phyloP scores from a whole-genome alignment of 345 rosid genomes.

The Euphorbia pulcherrima region DNA sequence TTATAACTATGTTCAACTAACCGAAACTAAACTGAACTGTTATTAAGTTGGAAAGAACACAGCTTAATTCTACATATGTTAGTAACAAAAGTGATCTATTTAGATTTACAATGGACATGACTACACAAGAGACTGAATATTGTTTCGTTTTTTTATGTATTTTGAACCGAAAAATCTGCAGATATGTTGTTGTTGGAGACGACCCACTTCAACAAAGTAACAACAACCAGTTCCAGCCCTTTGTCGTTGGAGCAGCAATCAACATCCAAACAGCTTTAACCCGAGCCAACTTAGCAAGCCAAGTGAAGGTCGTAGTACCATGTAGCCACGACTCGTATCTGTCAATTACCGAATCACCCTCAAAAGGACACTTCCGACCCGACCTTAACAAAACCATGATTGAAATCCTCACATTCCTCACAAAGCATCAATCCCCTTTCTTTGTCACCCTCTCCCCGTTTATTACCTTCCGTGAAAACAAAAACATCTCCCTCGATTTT shows the following conservation, averaged over 20 bases:
- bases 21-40: no score
- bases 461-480: constrained; percentile 49
- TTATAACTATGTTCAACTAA: no score
- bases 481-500: constrained; percentile 66
- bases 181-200: constrained; percentile 81
- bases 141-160: constrained; percentile 5
- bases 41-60: no score
- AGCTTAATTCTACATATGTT: not conserved
- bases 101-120: not conserved
- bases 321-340: constrained; percentile 64
- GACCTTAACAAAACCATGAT: constrained; percentile 81
- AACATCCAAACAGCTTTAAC: constrained; percentile 70
- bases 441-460: constrained; percentile 70
- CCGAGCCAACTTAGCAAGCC: constrained; percentile 53
- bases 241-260: constrained; percentile 70
- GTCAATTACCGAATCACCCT: constrained; percentile 61
- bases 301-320: constrained; percentile 83
- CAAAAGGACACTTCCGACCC: constrained; percentile 72
- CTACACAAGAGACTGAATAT: not conserved
- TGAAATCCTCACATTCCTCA: constrained; percentile 68
- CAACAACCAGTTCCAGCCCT: constrained; percentile 66
- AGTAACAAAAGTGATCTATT: not conserved
- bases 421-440: constrained; percentile 65
- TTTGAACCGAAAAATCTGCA: constrained; percentile 26
- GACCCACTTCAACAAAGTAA: constrained; percentile 69